These are phyloP conservation scores for Thalassiosira ordinaria DNA, from an alignment of 352 stramenopile species.

Conservation along the genomic window DNA sequence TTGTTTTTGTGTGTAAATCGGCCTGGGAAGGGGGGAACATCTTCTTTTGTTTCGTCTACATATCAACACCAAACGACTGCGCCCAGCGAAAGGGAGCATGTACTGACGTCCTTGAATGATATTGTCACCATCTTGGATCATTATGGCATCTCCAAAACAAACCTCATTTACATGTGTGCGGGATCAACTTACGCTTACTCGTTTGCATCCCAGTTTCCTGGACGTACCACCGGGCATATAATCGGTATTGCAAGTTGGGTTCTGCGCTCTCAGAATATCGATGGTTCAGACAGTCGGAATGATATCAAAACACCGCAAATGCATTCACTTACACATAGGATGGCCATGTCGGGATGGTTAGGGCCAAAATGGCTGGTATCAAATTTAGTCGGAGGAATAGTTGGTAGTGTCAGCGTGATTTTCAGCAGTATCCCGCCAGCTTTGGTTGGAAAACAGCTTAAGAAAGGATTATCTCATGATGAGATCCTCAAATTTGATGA, in stretches of 20 bases:
- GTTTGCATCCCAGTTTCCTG: conserved; percentile 38
- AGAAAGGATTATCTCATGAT: conserved; percentile 33
- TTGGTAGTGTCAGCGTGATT: conserved; percentile 13
- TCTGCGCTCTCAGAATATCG: conserved; percentile 32
- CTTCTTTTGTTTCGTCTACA: not conserved
- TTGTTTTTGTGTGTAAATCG: conserved; percentile 56
- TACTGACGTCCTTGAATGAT: conserved; percentile 34
- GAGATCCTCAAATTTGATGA: conserved; percentile 35
- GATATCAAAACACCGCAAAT: conserved; percentile 23
- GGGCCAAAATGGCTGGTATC: conserved; percentile 48
- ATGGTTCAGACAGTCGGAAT: too few species aligned
- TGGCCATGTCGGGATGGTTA: conserved; percentile 47
- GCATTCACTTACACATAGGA: conserved; percentile 29
- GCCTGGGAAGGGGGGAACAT: conserved; percentile 48
- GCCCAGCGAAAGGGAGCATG: conserved; percentile 25
- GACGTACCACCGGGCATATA: conserved; percentile 52
- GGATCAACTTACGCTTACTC: conserved; percentile 51
- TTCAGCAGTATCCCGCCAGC: conserved; percentile 17
- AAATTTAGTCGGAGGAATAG: conserved; percentile 22
- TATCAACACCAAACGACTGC: not conserved
- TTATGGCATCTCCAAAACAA: conserved; percentile 27
- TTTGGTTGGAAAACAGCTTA: conserved; percentile 20
- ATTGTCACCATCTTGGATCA: conserved; percentile 43
- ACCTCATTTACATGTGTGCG: conserved; percentile 59
- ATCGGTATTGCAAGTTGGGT: conserved; percentile 52